A percentile compares a stretch with the other conserved stretches of the same genome.
Conservation (phyloP, 441 rosid genomes). For the Hura crepitans region DNA sequence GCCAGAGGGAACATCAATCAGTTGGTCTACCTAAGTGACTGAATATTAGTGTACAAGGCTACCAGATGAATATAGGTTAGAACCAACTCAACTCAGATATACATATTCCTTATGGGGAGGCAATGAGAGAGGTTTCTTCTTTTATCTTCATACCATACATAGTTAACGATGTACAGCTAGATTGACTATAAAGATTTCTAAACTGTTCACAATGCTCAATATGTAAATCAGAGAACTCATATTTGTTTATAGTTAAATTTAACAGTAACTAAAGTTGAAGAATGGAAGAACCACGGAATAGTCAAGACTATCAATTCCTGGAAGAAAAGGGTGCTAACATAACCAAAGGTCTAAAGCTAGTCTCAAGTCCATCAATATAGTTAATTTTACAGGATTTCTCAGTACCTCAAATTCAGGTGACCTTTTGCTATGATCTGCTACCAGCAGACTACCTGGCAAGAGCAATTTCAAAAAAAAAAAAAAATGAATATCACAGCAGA, state of each 20-base stretch:
- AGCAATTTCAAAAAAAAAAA: not conserved
- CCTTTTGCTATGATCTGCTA: conserved; percentile 22
- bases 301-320: not conserved
- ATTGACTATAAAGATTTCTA: not conserved
- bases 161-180: not conserved
- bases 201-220: not conserved
- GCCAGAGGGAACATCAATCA: too few relatives aligned
- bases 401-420: conserved; percentile 30
- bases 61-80: too few relatives aligned
- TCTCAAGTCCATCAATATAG: not conserved
- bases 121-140: not conserved
- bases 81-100: too few relatives aligned
- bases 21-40: too few relatives aligned
- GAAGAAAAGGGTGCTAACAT: not conserved
- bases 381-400: not conserved
- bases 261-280: too few relatives aligned
- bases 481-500: not conserved
- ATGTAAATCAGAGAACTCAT: not conserved
- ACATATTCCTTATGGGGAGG: too few relatives aligned
- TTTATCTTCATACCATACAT: not conserved
- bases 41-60: too few relatives aligned
- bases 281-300: not conserved
- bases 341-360: not conserved
- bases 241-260: not conserved
- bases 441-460: conserved; percentile 31